A percentile compares a stretch with the other conserved stretches of the same genome.
These are phyloP conservation scores for Citropsis articulata DNA, from an alignment of 345 rosid genomes.

Conservation along the genomic window DNA sequence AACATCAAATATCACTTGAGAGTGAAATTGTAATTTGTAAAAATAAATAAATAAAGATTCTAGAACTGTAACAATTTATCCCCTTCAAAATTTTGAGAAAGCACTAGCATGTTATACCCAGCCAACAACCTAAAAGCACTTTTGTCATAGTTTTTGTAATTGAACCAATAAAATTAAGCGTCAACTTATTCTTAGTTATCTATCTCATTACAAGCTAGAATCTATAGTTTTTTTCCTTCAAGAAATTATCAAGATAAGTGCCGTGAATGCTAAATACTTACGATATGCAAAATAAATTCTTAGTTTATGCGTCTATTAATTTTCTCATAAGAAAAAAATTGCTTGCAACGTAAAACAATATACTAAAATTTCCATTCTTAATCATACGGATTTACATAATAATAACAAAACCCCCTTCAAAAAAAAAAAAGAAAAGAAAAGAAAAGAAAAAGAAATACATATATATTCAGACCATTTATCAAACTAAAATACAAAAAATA, in stretches of 20 bases:
- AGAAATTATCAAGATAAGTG: neutral
- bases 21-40: neutral
- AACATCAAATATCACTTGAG: neutral
- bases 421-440: too few relatives aligned
- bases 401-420: too few relatives aligned
- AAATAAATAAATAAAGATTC: neutral
- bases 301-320: neutral
- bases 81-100: neutral
- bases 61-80: neutral
- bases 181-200: neutral
- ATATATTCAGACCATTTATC: neutral
- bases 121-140: neutral
- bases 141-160: neutral
- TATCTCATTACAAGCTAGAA: neutral
- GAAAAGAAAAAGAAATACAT: too few relatives aligned
- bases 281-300: neutral
- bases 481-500: neutral
- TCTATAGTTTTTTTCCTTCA: neutral
- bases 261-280: too few relatives aligned
- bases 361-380: neutral
- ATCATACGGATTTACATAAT: neutral
- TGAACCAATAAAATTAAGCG: neutral
- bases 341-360: neutral
- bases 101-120: neutral
- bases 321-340: neutral